Evolutionary conservation across 2,329 filamentous ascomycete species (phyloP).

Genomic region (Dothidotthia symphoricarpi): DNA sequence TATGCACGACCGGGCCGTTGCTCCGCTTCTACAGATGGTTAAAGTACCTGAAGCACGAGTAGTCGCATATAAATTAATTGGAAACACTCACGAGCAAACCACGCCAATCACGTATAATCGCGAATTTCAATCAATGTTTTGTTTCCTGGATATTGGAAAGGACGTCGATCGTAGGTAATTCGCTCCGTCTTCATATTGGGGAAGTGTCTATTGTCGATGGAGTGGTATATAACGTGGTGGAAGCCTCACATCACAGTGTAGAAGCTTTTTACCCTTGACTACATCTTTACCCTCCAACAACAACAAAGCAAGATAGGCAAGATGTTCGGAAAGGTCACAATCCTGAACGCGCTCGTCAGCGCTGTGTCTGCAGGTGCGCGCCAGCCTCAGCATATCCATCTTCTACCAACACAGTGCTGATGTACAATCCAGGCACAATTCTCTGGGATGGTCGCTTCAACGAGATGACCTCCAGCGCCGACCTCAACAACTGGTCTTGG

Average conservation of each 20-base stretch:
- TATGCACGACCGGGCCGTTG: neutral
- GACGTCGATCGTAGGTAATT: conserved; percentile 3
- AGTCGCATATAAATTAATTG: conserved; percentile 37
- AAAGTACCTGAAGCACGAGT: conserved; percentile 7
- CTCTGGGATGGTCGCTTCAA: conserved; percentile 69
- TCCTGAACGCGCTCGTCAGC: conserved; percentile 33
- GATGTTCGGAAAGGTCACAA: conserved; percentile 34
- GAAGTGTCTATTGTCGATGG: conserved; percentile 1
- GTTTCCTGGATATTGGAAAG: conserved; percentile 21
- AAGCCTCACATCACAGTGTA: neutral
- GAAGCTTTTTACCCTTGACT: neutral
- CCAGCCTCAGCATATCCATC: neutral
- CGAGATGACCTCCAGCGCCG: conserved; percentile 53
- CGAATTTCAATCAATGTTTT: conserved; percentile 13
- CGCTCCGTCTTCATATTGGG: conserved; percentile 12
- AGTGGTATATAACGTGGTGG: conserved; percentile 19
- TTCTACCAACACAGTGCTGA: neutral
- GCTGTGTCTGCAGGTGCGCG: conserved; percentile 32
- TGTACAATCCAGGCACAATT: conserved; percentile 45
- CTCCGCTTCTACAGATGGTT: neutral
- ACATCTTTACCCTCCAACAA: neutral
- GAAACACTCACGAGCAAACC: conserved; percentile 23
- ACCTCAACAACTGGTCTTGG: conserved; percentile 64
- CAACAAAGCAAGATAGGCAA: conserved; percentile 1
- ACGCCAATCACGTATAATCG: conserved; percentile 5